Evolutionary conservation across 331 rosid species (phyloP).

Genomic region (Pyrus hybrid): DNA sequence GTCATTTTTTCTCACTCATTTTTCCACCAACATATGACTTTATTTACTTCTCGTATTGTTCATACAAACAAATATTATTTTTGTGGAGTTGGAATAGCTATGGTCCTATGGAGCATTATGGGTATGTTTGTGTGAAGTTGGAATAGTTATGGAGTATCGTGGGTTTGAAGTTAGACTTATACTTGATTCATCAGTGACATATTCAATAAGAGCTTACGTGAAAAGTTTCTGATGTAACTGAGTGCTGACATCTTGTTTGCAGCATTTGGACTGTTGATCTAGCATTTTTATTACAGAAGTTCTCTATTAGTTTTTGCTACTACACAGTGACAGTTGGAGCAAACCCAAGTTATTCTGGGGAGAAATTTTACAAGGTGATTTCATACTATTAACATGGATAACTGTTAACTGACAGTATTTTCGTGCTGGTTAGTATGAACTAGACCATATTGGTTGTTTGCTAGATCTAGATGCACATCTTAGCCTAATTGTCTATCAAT

Average conservation of each 20-base stretch:
- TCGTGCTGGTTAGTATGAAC: background rate
- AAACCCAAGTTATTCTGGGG: conserved; percentile 78
- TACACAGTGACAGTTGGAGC: conserved; percentile 90
- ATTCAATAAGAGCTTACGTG: conserved; percentile 7
- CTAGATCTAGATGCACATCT: background rate
- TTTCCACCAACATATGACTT: background rate
- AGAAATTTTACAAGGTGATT: conserved; percentile 91
- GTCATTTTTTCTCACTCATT: background rate
- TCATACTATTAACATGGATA: background rate
- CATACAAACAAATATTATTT: background rate
- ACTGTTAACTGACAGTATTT: background rate
- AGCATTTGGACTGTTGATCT: conserved; percentile 97
- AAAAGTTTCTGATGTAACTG: conserved; percentile 17
- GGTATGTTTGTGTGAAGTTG: background rate
- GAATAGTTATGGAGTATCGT: background rate
- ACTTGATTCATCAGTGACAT: background rate
- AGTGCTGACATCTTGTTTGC: conserved; percentile 34
- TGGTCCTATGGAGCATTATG: background rate
- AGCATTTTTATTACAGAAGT: conserved; percentile 75
- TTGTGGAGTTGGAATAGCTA: background rate
- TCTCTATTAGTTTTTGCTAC: conserved; percentile 66
- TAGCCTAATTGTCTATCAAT: background rate
- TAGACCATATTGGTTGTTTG: background rate
- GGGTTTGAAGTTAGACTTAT: background rate
- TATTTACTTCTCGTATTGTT: background rate